Conservation (phyloP, 495 filamentous ascomycete genomes). For the Pyronema omphalodes region DNA sequence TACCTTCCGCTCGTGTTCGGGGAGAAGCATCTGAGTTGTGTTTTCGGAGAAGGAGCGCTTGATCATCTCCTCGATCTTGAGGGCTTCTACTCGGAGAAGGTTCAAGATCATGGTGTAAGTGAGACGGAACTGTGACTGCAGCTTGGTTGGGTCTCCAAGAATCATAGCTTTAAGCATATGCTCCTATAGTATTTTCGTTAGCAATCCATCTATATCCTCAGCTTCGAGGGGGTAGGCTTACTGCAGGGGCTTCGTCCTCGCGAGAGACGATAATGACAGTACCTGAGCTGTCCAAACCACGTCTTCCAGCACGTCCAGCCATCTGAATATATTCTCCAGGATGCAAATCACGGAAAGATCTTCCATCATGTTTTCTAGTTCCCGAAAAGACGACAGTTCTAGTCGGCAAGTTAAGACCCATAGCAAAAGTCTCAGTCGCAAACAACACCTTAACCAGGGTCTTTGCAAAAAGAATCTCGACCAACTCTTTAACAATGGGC, state of each 20-base stretch:
- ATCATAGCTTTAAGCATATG: constrained; percentile 78
- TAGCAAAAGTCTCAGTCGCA: constrained; percentile 95
- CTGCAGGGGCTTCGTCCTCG: constrained; percentile 73
- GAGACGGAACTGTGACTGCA: constrained; percentile 85
- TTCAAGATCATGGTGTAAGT: constrained; percentile 99
- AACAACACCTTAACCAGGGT: constrained; percentile 93
- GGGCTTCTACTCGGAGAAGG: constrained; percentile 78
- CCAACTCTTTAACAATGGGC: constrained; percentile 94
- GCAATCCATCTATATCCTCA: neutral
- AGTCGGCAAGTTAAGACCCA: constrained; percentile 91
- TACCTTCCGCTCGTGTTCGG: constrained; percentile 85
- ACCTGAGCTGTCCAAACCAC: constrained; percentile 80
- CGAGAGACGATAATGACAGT: constrained; percentile 82
- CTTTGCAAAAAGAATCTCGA: constrained; percentile 89
- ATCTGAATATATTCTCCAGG: constrained; percentile 98
- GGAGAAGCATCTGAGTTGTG: constrained; percentile 86
- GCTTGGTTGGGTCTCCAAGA: constrained; percentile 82
- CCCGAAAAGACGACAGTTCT: constrained; percentile 95
- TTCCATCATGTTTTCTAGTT: constrained; percentile 87
- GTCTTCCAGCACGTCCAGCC: constrained; percentile 83
- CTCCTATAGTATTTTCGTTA: constrained; percentile 10
- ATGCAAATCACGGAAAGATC: constrained; percentile 70
- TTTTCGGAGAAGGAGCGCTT: constrained; percentile 98
- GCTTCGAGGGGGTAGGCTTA: constrained; percentile 13
- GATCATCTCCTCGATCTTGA: constrained; percentile 99